Conservation (phyloP, 257 asterid species). For the Sherardia arvensis region DNA sequence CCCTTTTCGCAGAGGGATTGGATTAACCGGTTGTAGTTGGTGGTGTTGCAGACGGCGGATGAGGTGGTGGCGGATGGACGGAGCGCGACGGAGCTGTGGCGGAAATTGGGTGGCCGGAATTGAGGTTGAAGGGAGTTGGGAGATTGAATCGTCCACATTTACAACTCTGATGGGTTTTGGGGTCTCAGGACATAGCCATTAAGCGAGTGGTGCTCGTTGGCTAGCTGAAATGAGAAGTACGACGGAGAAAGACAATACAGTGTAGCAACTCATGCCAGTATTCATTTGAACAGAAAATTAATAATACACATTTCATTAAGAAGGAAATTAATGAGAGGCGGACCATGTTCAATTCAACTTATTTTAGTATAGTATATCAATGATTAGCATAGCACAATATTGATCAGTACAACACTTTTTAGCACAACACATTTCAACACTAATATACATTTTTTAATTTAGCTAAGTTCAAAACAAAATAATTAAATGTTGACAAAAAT, state of each 20-base stretch:
- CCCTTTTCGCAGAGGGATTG: constrained; percentile 79
- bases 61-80: constrained; percentile 13
- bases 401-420: no score
- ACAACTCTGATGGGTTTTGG: not conserved
- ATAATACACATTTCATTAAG: no score
- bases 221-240: not conserved
- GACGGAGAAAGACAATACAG: not conserved
- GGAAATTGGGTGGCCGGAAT: constrained; percentile 20
- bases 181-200: not conserved
- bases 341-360: no score
- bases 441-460: no score
- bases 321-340: no score
- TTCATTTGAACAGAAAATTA: no score
- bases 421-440: no score
- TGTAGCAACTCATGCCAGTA: no score
- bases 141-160: constrained; percentile 27
- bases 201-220: not conserved
- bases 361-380: no score
- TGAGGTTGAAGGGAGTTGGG: constrained; percentile 29
- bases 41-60: constrained; percentile 11
- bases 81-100: constrained; percentile 16
- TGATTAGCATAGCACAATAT: no score
- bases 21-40: constrained; percentile 42
- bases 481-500: no score
- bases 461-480: no score